Evolutionary conservation across 768 basidiomycete genomes (phyloP).

Genomic region (Rhizopogon vulgaris): DNA sequence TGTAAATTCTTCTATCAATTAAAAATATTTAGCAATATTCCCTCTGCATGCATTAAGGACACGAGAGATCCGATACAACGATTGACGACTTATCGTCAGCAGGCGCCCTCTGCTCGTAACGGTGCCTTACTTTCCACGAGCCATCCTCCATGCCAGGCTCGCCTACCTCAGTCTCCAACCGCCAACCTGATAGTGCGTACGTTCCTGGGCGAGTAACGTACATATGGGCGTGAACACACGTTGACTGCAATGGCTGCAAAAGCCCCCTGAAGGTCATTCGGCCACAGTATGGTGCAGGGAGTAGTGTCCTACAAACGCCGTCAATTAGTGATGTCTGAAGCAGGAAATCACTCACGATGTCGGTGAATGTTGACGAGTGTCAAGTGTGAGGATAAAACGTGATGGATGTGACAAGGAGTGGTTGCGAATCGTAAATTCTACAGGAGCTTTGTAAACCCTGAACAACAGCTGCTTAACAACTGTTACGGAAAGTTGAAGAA

Average conservation of each 20-base stretch:
- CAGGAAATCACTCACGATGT: slow-evolving; percentile 14
- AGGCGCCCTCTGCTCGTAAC: slow-evolving; percentile 34
- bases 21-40: neutral
- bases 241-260: slow-evolving; percentile 43
- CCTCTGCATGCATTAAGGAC: slow-evolving; percentile 3
- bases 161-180: slow-evolving; percentile 58
- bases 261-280: slow-evolving; percentile 59
- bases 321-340: slow-evolving; percentile 6
- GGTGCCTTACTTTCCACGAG: slow-evolving; percentile 31
- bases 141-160: slow-evolving; percentile 20
- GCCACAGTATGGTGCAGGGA: slow-evolving; percentile 57
- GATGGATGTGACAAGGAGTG: slow-evolving; percentile 58
- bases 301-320: slow-evolving; percentile 27
- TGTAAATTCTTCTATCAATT: too few relatives aligned
- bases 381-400: slow-evolving; percentile 52
- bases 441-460: slow-evolving; percentile 51
- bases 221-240: slow-evolving; percentile 42
- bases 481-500: neutral
- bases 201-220: slow-evolving; percentile 60
- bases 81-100: slow-evolving; percentile 24
- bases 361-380: slow-evolving; percentile 13
- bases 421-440: slow-evolving; percentile 61
- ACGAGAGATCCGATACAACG: slow-evolving; percentile 22
- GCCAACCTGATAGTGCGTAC: slow-evolving; percentile 65
- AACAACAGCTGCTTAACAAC: slow-evolving; percentile 5